Conservation (phyloP, 169 alveolate species). For the Miamiensis avidus region DNA sequence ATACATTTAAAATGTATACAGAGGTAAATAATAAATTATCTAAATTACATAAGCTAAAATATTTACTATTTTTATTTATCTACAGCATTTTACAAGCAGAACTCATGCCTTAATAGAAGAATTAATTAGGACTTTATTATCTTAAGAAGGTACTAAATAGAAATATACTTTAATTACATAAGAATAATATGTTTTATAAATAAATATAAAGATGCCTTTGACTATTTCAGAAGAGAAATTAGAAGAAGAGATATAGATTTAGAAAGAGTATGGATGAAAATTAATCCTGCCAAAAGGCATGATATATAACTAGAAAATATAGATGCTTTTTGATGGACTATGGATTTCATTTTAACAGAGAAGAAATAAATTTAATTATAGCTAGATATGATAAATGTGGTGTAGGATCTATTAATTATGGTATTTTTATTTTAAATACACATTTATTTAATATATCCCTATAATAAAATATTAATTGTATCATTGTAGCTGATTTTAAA, state of each 20-base stretch:
- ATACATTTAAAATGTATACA: neutral
- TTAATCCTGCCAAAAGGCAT: neutral
- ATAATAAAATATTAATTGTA: no score
- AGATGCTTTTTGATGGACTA: neutral
- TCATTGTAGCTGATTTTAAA: no score
- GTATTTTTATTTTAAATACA: no score
- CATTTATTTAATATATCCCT: no score
- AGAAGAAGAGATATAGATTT: neutral
- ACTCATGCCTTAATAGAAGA: neutral
- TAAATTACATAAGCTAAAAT: neutral
- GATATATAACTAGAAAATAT: neutral
- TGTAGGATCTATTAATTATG: neutral
- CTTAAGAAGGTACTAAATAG: neutral
- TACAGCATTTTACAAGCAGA: neutral
- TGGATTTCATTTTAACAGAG: neutral
- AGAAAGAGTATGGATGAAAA: neutral
- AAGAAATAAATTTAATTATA: no score
- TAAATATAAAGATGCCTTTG: neutral
- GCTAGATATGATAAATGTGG: neutral
- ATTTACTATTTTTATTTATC: no score
- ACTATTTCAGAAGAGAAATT: neutral
- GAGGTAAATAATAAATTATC: neutral
- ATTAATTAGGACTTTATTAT: neutral
- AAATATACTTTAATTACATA: no score
- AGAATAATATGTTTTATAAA: no score